A percentile compares a stretch with the other conserved stretches of the same genome.
These are phyloP conservation scores for Lactifluus volemus DNA, from an alignment of 768 basidiomycete genomes.

Conservation along the genomic window DNA sequence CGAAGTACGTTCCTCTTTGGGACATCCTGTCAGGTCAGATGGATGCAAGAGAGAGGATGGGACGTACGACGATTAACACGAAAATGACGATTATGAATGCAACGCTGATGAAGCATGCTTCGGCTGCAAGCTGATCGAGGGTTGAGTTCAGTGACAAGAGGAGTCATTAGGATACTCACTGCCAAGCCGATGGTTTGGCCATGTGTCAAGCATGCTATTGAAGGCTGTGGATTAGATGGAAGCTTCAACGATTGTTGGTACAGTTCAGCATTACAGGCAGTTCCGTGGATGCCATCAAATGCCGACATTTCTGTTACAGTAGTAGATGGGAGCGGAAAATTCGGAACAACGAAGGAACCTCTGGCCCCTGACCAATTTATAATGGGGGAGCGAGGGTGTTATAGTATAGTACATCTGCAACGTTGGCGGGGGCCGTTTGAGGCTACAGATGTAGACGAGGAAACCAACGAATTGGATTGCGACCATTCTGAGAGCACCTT, in stretches of 20 bases:
- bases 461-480: too few relatives aligned
- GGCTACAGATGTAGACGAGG: too few relatives aligned
- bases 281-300: background rate
- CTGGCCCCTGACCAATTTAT: too few relatives aligned
- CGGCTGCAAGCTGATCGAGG: background rate
- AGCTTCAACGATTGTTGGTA: background rate
- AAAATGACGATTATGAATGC: background rate
- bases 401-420: too few relatives aligned
- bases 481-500: too few relatives aligned
- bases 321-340: too few relatives aligned
- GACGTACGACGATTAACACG: constrained; percentile 5
- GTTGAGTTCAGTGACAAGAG: background rate
- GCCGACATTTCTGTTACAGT: background rate
- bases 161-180: background rate
- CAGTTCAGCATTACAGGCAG: background rate
- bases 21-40: background rate
- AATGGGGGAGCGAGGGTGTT: too few relatives aligned
- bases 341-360: too few relatives aligned
- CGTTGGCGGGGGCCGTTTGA: too few relatives aligned
- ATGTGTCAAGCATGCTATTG: background rate
- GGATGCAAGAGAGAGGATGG: background rate
- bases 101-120: background rate
- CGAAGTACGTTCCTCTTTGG: constrained; percentile 11
- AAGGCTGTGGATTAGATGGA: background rate
- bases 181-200: background rate